Conservation (phyloP, 371 early-diverging fungal genomes). For the Rhizopus stolonifer region DNA sequence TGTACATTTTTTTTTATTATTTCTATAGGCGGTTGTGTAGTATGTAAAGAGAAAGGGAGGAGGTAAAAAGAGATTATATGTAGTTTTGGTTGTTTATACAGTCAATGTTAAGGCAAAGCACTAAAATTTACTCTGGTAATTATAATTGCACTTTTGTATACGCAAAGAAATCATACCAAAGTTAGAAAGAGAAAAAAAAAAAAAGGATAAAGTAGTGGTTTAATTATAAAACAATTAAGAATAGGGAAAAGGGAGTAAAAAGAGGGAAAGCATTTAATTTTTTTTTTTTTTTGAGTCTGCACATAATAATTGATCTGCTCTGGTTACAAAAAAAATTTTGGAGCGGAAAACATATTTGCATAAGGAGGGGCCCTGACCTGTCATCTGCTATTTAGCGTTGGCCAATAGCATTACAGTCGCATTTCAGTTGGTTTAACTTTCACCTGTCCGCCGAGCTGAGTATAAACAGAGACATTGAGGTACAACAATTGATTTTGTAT, state of each 20-base stretch:
- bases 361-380: conserved; percentile 16
- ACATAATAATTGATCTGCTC: conserved; percentile 6
- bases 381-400: conserved; percentile 9
- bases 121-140: conserved; percentile 31
- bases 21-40: not conserved
- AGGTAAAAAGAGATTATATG: not conserved
- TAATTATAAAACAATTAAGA: conserved; percentile 1
- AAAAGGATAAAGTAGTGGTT: conserved; percentile 3
- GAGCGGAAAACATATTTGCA: conserved; percentile 5
- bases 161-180: conserved; percentile 38
- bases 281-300: conserved; percentile 4
- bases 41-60: not conserved
- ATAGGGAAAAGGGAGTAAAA: conserved; percentile 2
- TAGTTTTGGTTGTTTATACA: conserved; percentile 1
- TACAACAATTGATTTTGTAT: too few species aligned
- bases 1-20: conserved; percentile 23
- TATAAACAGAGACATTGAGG: too few species aligned
- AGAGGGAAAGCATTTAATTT: not conserved
- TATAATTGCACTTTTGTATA: conserved; percentile 31
- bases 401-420: not conserved
- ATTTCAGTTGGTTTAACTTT: too few species aligned
- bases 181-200: conserved; percentile 2
- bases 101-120: conserved; percentile 17
- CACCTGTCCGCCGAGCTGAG: too few species aligned
- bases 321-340: conserved; percentile 6